Evolutionary conservation across 106 monocot species (phyloP).

Genomic region (Chionographis japonica): DNA sequence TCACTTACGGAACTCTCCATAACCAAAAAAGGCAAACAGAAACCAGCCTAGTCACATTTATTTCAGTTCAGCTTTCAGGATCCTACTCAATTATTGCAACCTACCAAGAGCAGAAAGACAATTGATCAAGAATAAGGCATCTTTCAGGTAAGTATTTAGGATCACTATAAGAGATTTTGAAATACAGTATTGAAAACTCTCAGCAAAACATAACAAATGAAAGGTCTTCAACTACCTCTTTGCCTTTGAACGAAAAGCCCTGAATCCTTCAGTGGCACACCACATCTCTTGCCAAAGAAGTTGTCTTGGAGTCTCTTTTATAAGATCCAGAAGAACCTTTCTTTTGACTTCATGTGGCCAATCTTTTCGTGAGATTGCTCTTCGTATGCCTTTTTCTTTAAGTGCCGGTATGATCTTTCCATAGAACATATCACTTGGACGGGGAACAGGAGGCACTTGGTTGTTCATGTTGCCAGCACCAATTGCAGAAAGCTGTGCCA

Average conservation of each 20-base stretch:
- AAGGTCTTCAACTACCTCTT: conserved; percentile 50
- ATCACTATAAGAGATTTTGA: background rate
- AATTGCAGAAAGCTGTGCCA: conserved; percentile 48
- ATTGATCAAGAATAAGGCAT: background rate
- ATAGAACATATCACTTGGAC: conserved; percentile 99
- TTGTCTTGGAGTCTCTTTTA: conserved; percentile 86
- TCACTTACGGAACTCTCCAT: too few species aligned
- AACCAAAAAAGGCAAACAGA: too few species aligned
- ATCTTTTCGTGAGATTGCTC: conserved; percentile 90
- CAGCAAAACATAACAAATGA: background rate
- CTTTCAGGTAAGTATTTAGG: too few species aligned
- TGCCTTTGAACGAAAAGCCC: conserved; percentile 60
- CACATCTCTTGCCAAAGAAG: conserved; percentile 94
- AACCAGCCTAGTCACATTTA: too few species aligned
- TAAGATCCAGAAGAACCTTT: conserved; percentile 93
- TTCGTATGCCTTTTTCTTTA: conserved; percentile 96
- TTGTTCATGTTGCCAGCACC: conserved; percentile 45
- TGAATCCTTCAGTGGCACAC: conserved; percentile 98
- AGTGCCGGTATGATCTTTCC: conserved; percentile 99
- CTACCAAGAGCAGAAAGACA: background rate
- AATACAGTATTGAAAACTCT: background rate
- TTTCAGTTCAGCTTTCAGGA: too few species aligned
- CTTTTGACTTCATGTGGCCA: conserved; percentile 99
- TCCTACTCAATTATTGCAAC: too few species aligned
- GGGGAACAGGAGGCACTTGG: conserved; percentile 55